Conservation (phyloP, 2,329 filamentous ascomycete genomes). For the Calonectria henricotiae region DNA sequence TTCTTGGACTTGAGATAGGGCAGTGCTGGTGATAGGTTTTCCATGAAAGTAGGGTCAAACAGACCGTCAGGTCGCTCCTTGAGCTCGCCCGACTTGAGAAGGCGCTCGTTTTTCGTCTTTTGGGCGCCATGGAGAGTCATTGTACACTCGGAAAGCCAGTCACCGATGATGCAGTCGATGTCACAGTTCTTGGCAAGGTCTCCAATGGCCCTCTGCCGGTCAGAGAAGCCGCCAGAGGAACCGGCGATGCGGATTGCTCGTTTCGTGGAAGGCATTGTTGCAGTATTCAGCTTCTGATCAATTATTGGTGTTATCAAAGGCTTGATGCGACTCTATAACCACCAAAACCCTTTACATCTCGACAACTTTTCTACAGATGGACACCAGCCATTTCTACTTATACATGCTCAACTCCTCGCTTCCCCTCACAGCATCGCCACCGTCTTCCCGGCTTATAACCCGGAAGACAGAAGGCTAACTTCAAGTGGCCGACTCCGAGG, state of each 20-base stretch:
- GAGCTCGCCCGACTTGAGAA: constrained; percentile 46
- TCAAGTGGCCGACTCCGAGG: constrained; percentile 6
- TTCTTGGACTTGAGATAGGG: constrained; percentile 55
- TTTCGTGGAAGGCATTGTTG: constrained; percentile 51
- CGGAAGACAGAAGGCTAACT: constrained; percentile 36
- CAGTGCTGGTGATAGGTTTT: constrained; percentile 51
- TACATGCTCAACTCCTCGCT: constrained; percentile 3
- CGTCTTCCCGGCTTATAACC: constrained; percentile 15
- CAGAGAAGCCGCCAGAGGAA: constrained; percentile 63
- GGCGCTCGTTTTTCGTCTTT: constrained; percentile 50
- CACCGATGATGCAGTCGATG: constrained; percentile 54
- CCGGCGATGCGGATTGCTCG: constrained; percentile 62
- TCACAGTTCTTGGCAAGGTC: constrained; percentile 60
- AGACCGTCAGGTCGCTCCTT: constrained; percentile 53
- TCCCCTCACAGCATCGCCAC: constrained; percentile 19
- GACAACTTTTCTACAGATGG: background rate
- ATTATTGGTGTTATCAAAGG: background rate
- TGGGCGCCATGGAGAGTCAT: constrained; percentile 55
- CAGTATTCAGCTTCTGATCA: background rate
- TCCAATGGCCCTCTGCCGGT: constrained; percentile 61
- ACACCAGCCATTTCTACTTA: constrained; percentile 14
- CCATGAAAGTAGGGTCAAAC: constrained; percentile 58
- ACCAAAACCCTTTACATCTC: background rate
- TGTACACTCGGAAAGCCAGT: constrained; percentile 56
- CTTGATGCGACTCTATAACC: background rate